Conservation (phyloP, 2,329 filamentous ascomycete species). For the Penicillium polonicum region DNA sequence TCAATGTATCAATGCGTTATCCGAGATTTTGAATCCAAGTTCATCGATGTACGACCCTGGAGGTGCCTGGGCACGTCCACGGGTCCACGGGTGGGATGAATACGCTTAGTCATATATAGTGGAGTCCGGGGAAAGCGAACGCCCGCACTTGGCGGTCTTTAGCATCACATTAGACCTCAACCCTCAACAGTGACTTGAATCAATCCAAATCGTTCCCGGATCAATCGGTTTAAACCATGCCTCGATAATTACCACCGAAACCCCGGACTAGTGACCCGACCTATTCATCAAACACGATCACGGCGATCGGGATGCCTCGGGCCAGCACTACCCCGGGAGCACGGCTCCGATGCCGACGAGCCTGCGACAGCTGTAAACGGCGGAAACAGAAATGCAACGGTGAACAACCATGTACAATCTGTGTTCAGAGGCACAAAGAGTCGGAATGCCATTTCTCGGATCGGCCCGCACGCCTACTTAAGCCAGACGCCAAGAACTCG, state of each 20-base stretch:
- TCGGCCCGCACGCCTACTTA: slow-evolving; percentile 37
- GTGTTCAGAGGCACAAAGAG: slow-evolving; percentile 44
- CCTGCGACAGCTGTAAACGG: slow-evolving; percentile 48
- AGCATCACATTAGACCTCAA: not conserved
- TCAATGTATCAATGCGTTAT: not conserved
- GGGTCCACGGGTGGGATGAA: not conserved
- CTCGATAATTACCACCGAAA: slow-evolving; percentile 9
- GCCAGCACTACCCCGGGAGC: slow-evolving; percentile 31
- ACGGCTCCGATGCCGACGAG: slow-evolving; percentile 38
- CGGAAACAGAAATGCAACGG: slow-evolving; percentile 56
- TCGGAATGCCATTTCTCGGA: slow-evolving; percentile 44
- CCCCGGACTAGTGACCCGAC: not conserved
- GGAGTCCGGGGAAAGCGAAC: slow-evolving; percentile 21
- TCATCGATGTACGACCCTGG: not conserved
- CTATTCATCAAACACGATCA: slow-evolving; percentile 1
- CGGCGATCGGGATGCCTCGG: slow-evolving; percentile 29
- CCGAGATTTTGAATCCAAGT: not conserved
- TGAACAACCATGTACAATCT: slow-evolving; percentile 52
- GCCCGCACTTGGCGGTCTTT: slow-evolving; percentile 5
- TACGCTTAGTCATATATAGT: not conserved
- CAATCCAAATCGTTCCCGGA: not conserved
- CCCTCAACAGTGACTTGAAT: not conserved
- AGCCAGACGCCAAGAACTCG: slow-evolving; percentile 30
- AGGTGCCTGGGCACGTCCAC: not conserved
- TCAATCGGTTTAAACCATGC: not conserved